These are phyloP conservation scores for Hypocrella siamensis DNA, from an alignment of 2,329 filamentous ascomycete species.

Conservation along the genomic window DNA sequence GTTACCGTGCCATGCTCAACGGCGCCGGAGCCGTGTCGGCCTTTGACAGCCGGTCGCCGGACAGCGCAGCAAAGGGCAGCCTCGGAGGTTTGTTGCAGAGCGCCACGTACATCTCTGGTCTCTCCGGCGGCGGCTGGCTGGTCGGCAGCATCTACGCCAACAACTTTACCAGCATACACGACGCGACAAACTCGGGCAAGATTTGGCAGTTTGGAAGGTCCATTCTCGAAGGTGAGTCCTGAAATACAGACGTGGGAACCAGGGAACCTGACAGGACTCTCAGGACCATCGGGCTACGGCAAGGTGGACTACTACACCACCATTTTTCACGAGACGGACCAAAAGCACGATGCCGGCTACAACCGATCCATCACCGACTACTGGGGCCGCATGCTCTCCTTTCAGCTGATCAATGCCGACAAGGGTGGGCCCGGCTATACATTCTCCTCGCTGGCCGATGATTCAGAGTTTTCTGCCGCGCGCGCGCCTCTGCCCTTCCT, in stretches of 20 bases:
- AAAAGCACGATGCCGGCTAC: constrained; percentile 24
- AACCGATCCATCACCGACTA: constrained; percentile 68
- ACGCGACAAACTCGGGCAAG: constrained; percentile 15
- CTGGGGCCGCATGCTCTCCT: constrained; percentile 76
- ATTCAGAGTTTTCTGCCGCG: constrained; percentile 24
- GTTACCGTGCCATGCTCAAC: constrained; percentile 71
- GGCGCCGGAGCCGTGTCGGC: constrained; percentile 67
- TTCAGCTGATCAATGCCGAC: constrained; percentile 64
- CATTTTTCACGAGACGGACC: constrained; percentile 17
- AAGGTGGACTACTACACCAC: constrained; percentile 21
- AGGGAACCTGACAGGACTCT: too few species aligned
- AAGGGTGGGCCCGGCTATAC: constrained; percentile 65
- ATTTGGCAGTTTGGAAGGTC: constrained; percentile 25
- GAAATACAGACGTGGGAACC: too few species aligned
- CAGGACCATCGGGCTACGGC: constrained; percentile 18
- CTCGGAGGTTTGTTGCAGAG: constrained; percentile 70
- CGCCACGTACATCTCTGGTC: constrained; percentile 62
- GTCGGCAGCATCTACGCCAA: constrained; percentile 70
- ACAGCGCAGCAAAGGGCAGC: constrained; percentile 35
- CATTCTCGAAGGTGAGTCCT: constrained; percentile 19
- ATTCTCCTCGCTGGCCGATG: constrained; percentile 51
- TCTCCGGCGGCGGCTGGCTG: constrained; percentile 75
- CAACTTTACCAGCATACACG: constrained; percentile 54
- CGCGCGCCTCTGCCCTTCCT: constrained; percentile 33
- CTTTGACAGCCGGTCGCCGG: constrained; percentile 55